A percentile compares a stretch with the other conserved stretches of the same genome.
Conservation (phyloP, 2,329 filamentous ascomycete genomes). For the Diplodia scrobiculata region DNA sequence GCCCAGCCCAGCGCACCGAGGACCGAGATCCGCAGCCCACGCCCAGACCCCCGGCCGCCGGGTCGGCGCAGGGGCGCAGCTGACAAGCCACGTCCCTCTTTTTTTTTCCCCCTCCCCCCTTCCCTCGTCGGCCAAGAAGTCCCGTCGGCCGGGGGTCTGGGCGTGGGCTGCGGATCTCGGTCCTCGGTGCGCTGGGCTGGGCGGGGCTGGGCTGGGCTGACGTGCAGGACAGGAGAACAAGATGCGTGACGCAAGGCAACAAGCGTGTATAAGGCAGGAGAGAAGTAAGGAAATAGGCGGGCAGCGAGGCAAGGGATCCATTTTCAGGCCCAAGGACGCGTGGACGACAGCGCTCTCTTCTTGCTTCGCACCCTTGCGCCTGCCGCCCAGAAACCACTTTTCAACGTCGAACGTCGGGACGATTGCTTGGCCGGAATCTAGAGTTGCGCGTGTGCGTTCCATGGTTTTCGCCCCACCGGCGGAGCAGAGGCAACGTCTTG, state of each 20-base stretch:
- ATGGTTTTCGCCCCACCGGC: neutral
- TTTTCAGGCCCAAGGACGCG: neutral
- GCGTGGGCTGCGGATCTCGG: too few relatives aligned
- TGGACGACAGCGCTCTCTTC: neutral
- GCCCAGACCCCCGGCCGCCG: neutral
- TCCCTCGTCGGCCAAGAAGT: neutral
- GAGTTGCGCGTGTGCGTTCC: conserved; percentile 18
- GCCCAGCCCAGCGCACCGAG: neutral
- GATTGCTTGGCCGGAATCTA: conserved; percentile 13
- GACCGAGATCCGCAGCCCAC: too few relatives aligned
- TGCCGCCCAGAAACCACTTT: neutral
- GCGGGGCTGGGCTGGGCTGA: neutral
- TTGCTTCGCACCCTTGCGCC: neutral
- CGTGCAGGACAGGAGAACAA: neutral
- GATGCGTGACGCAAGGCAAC: neutral
- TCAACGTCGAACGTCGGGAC: conserved; percentile 20
- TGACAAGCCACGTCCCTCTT: too few relatives aligned
- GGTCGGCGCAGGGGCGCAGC: too few relatives aligned
- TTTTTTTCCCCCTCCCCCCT: too few relatives aligned
- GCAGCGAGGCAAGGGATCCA: neutral
- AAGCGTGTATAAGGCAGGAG: neutral
- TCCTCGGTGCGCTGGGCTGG: neutral
- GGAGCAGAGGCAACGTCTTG: too few relatives aligned
- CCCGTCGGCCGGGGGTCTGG: too few relatives aligned
- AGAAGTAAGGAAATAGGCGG: neutral